Base-by-base conservation (phyloP, 441 rosid species). In the Rhodomyrtus psidioides region DNA sequence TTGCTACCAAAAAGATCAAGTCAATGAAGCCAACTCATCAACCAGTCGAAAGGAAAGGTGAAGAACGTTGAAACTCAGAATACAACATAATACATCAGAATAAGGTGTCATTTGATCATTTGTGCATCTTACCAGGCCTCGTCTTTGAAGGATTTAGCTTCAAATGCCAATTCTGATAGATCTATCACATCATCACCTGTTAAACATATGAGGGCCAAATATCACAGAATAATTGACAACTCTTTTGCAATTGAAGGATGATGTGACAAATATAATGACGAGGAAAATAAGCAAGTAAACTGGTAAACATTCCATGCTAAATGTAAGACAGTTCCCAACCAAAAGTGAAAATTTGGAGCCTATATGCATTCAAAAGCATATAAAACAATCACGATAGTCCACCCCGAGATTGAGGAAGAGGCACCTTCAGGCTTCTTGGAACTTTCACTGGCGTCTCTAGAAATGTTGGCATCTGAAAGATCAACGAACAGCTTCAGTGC, bases 121-220 rank as follows among this genome's bases (percentile, higher is more conserved):
- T 74, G 86, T 53, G 23, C 54, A 85, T 76, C 90, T 85, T 84
- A 93, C 97, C 95, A 94, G 5, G 95, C 96, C 30, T 82, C 8
- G 57, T 94, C 95, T 89, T 89, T 91, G 12, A 90, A 79, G 39
- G 96, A 94, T 89, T 81, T 90, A 81, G 95, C 96, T 91, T 94
- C 96, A 87, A 88, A 94, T 88, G 92, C 89, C 76, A 93, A 86
- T 55, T 92, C 95, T 86, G 91, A 62, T 13, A 92, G 89, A 90
- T 93, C 95, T 7, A 16, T 60, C 76, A 86, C 87, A 51, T 88
- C 87, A 86, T 87, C 84, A 88, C 90, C 97, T 93, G 92, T 86
- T 49, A 53, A 53, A 46, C 56, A 81, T 81, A 26, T 24, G 79
- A 51, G 24, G 83, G 83, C 83, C 56, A 46, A 81, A 81, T 82